A percentile compares a stretch with the other conserved stretches of the same genome.
These are phyloP conservation scores for Emericellopsis atlantica DNA, from an alignment of 2,329 filamentous ascomycete genomes.

Conservation along the genomic window DNA sequence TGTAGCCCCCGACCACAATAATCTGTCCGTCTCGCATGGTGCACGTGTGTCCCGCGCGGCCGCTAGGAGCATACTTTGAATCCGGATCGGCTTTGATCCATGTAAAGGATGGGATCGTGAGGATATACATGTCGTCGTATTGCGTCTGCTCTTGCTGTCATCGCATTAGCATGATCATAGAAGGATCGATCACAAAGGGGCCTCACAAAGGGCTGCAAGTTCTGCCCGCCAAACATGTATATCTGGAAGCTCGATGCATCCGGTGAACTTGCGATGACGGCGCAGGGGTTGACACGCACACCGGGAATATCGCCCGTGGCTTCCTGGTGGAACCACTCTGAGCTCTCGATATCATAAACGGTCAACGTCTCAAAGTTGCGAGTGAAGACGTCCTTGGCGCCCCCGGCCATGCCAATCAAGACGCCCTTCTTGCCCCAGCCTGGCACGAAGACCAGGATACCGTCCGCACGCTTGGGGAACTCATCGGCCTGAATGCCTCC, in stretches of 20 bases:
- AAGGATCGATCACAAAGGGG: neutral
- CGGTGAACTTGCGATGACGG: constrained; percentile 47
- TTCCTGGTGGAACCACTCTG: constrained; percentile 47
- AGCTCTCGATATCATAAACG: constrained; percentile 52
- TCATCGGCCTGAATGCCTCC: constrained; percentile 53
- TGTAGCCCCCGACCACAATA: constrained; percentile 49
- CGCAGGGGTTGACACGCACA: constrained; percentile 45
- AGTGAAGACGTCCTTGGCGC: constrained; percentile 56
- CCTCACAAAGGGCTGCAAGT: constrained; percentile 48
- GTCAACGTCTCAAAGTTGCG: constrained; percentile 42
- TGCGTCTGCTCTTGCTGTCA: constrained; percentile 31
- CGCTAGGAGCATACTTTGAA: constrained; percentile 41
- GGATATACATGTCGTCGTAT: constrained; percentile 53
- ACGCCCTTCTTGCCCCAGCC: constrained; percentile 62
- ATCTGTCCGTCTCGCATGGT: constrained; percentile 48
- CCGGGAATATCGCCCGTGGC: constrained; percentile 39
- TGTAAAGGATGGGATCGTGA: constrained; percentile 48
- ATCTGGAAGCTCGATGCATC: constrained; percentile 67
- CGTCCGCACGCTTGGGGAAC: constrained; percentile 64
- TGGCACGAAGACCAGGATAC: constrained; percentile 59
- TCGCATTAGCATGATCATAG: constrained; percentile 6
- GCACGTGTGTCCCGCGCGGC: constrained; percentile 34
- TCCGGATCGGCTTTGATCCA: constrained; percentile 44
- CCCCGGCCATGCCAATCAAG: constrained; percentile 59
- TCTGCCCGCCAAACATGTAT: constrained; percentile 69